Evolutionary conservation across 116 monocot genomes (phyloP).

Genomic region (Trichopus zeylanicus): DNA sequence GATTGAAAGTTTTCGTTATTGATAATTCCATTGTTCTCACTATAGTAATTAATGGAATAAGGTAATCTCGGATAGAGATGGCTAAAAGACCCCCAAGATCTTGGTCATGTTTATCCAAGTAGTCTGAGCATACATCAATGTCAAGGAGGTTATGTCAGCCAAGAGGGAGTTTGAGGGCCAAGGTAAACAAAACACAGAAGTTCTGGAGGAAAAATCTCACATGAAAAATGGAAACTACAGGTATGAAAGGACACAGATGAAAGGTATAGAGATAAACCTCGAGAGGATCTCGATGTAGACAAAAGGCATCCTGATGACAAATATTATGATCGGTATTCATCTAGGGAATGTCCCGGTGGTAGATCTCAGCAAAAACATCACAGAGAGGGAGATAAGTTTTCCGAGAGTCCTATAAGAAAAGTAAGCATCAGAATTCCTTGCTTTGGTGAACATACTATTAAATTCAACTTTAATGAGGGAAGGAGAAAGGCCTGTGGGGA

Average conservation of each 20-base stretch:
- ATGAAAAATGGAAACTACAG: constrained; percentile 36
- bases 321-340: constrained; percentile 27
- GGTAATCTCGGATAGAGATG: too few species aligned
- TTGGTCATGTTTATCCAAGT: too few species aligned
- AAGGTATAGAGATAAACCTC: constrained; percentile 33
- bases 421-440: constrained; percentile 43
- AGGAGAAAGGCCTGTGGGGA: constrained; percentile 54
- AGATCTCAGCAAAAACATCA: constrained; percentile 27
- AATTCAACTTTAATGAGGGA: constrained; percentile 36
- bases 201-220: too few species aligned
- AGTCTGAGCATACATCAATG: too few species aligned
- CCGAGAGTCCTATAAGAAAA: constrained; percentile 41
- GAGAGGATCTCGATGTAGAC: constrained; percentile 33
- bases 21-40: too few species aligned
- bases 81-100: too few species aligned
- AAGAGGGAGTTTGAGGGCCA: too few species aligned
- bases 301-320: constrained; percentile 33
- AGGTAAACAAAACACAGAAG: too few species aligned
- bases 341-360: constrained; percentile 30
- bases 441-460: constrained; percentile 22
- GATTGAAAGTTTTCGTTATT: too few species aligned
- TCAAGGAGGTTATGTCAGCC: too few species aligned
- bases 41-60: too few species aligned
- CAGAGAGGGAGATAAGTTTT: constrained; percentile 35
- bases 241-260: too few species aligned